Conservation (phyloP, 495 filamentous ascomycete species). For the Hypoxylon lienhwacheense region DNA sequence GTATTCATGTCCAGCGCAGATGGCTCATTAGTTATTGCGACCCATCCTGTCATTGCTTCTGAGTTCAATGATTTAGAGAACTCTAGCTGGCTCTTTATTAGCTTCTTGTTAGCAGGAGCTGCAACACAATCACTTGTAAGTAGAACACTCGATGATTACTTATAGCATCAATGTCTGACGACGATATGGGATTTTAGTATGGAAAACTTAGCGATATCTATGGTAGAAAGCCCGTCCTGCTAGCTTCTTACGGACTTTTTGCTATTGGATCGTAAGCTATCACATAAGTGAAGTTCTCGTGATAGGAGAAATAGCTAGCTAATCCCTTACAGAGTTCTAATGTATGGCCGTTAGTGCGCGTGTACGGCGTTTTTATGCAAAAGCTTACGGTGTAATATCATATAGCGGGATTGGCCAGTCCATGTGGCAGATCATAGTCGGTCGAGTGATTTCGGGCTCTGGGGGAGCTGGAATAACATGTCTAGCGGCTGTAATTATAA, state of each 20-base stretch:
- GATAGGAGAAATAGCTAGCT: constrained; percentile 36
- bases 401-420: constrained; percentile 53
- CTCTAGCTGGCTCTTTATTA: constrained; percentile 69
- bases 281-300: constrained; percentile 1
- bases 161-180: neutral
- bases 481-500: constrained; percentile 63
- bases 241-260: constrained; percentile 48
- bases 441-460: constrained; percentile 60
- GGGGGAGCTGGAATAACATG: constrained; percentile 61
- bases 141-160: neutral
- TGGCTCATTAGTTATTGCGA: constrained; percentile 63
- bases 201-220: constrained; percentile 56
- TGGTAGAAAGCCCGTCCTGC: constrained; percentile 48
- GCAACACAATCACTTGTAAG: constrained; percentile 62
- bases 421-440: constrained; percentile 59
- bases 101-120: constrained; percentile 61
- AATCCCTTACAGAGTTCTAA: constrained; percentile 43
- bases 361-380: constrained; percentile 33
- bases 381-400: neutral
- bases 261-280: constrained; percentile 47
- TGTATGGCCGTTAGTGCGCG: constrained; percentile 51
- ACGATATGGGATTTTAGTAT: constrained; percentile 38
- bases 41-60: constrained; percentile 64
- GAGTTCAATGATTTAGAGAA: constrained; percentile 62
- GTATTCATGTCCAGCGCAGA: constrained; percentile 69